Evolutionary conservation across 2,329 filamentous ascomycete genomes (phyloP), one percentile per base, ranked within the genome.

Genomic region (Botrytis deweyae): DNA sequence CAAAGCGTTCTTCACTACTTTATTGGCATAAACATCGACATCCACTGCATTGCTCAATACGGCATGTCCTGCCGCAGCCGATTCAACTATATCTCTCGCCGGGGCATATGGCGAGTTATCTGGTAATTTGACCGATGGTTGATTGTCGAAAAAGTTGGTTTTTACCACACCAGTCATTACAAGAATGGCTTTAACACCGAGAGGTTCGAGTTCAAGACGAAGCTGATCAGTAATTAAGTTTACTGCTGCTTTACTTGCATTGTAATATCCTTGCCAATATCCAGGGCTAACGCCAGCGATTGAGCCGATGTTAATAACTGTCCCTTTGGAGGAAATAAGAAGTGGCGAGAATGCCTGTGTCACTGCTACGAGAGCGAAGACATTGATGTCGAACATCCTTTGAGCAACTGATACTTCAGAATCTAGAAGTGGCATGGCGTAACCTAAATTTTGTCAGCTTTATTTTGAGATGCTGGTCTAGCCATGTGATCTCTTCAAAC

Each of bases 241-340:
- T 3, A 77, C 68, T 6, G 78, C 78, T 14, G 76, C 76, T 74
- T 79, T 79, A 42, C 71, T 72, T 3, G 78, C 76, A 59, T 78
- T 78, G 72, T 79, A 79, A 67, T 77, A 77, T 49, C 76, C 76
- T 73, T 76, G 72, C 72, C 74, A 78, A 16, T 61, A 75, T 25
- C 72, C 22, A 20, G 77, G 77, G 10, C 68, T 33, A 16, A 70
- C 38, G 8, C 74, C 75, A 18, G 74, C 74, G 8, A 81, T 72
- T 29, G 83, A 85, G 55, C 84, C 84, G 74, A 85, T 81, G 70
- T 85, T 84, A n/a, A 86, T 81, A 76, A 86, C 84, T 2, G 82
- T 85, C 33, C 85, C 85, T 67, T 78, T 76, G 1, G 77, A 70
- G 9, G 63, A 46, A 22, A 78, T 76, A 10, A 78, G 72, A 16